phyloP scores from a whole-genome alignment of 495 filamentous ascomycete species.

The Aspergillus baeticus region DNA sequence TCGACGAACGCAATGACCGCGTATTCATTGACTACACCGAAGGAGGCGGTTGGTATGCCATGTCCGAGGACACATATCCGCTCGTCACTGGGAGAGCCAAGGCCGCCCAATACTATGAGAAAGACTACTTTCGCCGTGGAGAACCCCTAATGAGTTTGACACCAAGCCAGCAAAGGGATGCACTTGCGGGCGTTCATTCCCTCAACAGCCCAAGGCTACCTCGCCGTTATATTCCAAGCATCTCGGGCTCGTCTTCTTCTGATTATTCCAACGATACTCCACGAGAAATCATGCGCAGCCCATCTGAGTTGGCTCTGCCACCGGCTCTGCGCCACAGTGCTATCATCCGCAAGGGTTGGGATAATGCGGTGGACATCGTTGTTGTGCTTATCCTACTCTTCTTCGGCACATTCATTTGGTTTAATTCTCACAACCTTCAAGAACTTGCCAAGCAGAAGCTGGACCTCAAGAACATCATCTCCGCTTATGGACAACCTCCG shows the following conservation, averaged over 20 bases:
- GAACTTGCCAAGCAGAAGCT: slow-evolving; percentile 51
- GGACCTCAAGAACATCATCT: slow-evolving; percentile 53
- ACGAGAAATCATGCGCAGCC: slow-evolving; percentile 33
- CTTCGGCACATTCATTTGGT: slow-evolving; percentile 47
- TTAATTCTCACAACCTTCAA: slow-evolving; percentile 49
- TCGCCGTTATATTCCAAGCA: slow-evolving; percentile 36
- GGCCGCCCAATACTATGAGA: slow-evolving; percentile 62
- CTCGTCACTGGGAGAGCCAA: slow-evolving; percentile 68
- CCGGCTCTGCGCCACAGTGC: slow-evolving; percentile 47
- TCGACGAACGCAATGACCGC: slow-evolving; percentile 57
- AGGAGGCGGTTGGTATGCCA: slow-evolving; percentile 86
- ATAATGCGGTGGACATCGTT: slow-evolving; percentile 52
- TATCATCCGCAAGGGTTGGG: slow-evolving; percentile 54
- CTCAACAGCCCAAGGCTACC: slow-evolving; percentile 39
- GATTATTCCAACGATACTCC: slow-evolving; percentile 44
- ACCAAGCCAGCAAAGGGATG: slow-evolving; percentile 45
- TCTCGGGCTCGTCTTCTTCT: slow-evolving; percentile 29
- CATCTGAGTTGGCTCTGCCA: slow-evolving; percentile 44
- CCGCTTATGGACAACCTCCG: slow-evolving; percentile 40
- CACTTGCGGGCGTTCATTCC: slow-evolving; percentile 53
- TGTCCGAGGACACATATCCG: slow-evolving; percentile 86
- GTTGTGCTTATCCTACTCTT: slow-evolving; percentile 45
- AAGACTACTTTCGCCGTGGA: slow-evolving; percentile 52
- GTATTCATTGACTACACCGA: slow-evolving; percentile 88
- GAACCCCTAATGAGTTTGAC: slow-evolving; percentile 42